Conservation (phyloP, 106 monocot species). For the Allium cepa region DNA sequence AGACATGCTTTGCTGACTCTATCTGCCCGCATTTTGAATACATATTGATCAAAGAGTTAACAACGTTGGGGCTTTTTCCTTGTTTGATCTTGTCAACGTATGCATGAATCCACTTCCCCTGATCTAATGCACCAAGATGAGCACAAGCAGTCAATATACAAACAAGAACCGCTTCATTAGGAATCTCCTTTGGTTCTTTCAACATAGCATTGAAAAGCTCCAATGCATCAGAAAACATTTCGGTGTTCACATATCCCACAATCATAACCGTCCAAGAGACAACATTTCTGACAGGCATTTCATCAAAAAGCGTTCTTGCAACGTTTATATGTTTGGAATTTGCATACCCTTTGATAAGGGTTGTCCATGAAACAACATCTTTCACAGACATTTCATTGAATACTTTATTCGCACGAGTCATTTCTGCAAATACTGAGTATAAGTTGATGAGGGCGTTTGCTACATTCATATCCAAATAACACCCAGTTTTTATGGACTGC, state of each 20-base stretch:
- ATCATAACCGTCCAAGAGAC: conserved; percentile 19
- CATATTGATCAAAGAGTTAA: conserved; percentile 43
- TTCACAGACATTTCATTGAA: conserved; percentile 17
- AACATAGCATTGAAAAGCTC: conserved; percentile 28
- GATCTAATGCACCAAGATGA: conserved; percentile 32
- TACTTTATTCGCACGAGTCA: background rate
- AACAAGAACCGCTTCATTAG: conserved; percentile 32
- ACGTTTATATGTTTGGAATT: background rate
- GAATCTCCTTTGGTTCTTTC: background rate
- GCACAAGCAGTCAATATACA: conserved; percentile 37
- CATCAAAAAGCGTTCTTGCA: conserved; percentile 6
- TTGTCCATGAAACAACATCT: conserved; percentile 20
- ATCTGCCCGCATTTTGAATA: conserved; percentile 42
- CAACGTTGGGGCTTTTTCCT: conserved; percentile 17
- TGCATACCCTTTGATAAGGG: conserved; percentile 10
- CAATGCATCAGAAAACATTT: conserved; percentile 25
- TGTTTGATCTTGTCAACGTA: conserved; percentile 15
- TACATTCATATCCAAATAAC: conserved; percentile 4
- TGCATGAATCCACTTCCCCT: conserved; percentile 43
- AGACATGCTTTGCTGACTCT: conserved; percentile 30
- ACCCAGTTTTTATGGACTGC: conserved; percentile 3
- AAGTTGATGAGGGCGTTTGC: conserved; percentile 15
- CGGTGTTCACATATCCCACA: conserved; percentile 21
- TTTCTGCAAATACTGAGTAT: conserved; percentile 5
- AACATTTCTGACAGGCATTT: conserved; percentile 7